Evolutionary conservation across 805 yeast species (phyloP).

Genomic region (Candida sanyiensis): DNA sequence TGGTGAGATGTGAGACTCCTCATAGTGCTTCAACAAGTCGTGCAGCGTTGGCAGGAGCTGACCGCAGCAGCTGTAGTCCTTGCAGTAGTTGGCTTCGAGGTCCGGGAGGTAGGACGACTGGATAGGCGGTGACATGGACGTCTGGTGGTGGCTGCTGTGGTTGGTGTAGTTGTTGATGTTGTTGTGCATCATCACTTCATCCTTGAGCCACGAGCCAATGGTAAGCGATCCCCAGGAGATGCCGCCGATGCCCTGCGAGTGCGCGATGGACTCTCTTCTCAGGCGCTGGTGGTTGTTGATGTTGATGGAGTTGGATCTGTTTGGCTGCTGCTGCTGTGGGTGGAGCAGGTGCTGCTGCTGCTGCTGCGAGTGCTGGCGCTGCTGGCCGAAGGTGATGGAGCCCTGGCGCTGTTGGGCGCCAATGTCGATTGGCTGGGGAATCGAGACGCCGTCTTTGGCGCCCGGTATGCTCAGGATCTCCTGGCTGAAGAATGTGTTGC

Average conservation of each 20-base stretch:
- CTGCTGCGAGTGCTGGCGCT: not conserved
- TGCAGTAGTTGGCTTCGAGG: conserved; percentile 92
- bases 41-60: conserved; percentile 87
- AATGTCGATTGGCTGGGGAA: conserved; percentile 35
- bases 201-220: conserved; percentile 93
- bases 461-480: conserved; percentile 1
- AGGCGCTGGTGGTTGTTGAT: conserved; percentile 38
- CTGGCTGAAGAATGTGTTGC: conserved; percentile 4
- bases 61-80: conserved; percentile 96
- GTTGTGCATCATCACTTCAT: conserved; percentile 68
- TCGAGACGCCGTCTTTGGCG: conserved; percentile 7
- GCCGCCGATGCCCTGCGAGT: conserved; percentile 97
- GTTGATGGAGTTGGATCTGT: conserved; percentile 20
- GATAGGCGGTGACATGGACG: conserved; percentile 49
- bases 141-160: conserved; percentile 11
- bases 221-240: conserved; percentile 95
- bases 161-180: conserved; percentile 17
- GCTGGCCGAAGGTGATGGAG: conserved; percentile 18
- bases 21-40: conserved; percentile 89
- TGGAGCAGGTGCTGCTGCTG: conserved; percentile 17
- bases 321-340: conserved; percentile 4
- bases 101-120: conserved; percentile 82
- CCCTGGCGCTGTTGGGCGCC: conserved; percentile 29
- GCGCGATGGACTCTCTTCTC: conserved; percentile 88
- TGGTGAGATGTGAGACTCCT: conserved; percentile 83